A percentile compares a stretch with the other conserved stretches of the same genome.
Evolutionary conservation across 805 yeast genomes (phyloP).

Genomic region (Pichia paraexigua): DNA sequence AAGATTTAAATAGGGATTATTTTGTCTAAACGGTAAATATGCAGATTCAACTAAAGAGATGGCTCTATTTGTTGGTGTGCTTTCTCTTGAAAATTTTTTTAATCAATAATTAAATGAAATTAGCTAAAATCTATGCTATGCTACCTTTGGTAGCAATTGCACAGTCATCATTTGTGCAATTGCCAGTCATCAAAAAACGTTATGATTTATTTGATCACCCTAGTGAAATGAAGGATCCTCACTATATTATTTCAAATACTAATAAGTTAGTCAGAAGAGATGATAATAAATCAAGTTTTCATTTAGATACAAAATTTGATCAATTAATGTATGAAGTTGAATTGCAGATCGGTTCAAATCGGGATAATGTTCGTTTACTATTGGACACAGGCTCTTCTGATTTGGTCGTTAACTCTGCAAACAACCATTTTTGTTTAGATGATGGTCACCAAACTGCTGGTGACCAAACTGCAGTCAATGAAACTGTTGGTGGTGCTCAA

Average conservation of each 20-base stretch:
- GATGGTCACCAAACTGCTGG: too few species aligned
- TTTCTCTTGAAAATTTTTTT: background rate
- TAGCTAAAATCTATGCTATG: background rate
- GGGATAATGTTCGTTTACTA: conserved; percentile 40
- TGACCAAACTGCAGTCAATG: background rate
- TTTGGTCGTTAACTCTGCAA: conserved; percentile 43
- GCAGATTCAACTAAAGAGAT: too few species aligned
- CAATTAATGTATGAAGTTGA: conserved; percentile 29
- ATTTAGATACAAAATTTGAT: conserved; percentile 2
- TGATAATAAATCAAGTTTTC: background rate
- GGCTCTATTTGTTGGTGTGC: too few species aligned
- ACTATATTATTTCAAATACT: background rate
- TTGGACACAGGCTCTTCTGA: conserved; percentile 67
- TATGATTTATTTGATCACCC: background rate
- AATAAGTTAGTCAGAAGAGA: conserved; percentile 2
- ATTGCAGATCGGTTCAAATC: conserved; percentile 44
- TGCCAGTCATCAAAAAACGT: background rate
- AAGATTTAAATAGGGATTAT: background rate
- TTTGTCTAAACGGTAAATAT: background rate
- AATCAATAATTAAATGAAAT: background rate
- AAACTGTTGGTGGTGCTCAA: background rate
- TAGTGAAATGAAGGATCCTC: background rate
- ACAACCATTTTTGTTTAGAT: conserved; percentile 3
- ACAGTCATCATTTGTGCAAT: background rate
- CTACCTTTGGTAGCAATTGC: background rate